Evolutionary conservation across 2,329 filamentous ascomycete genomes (phyloP), one percentile per base, ranked within the genome.

Genomic region (Lasiodiplodia sp.): DNA sequence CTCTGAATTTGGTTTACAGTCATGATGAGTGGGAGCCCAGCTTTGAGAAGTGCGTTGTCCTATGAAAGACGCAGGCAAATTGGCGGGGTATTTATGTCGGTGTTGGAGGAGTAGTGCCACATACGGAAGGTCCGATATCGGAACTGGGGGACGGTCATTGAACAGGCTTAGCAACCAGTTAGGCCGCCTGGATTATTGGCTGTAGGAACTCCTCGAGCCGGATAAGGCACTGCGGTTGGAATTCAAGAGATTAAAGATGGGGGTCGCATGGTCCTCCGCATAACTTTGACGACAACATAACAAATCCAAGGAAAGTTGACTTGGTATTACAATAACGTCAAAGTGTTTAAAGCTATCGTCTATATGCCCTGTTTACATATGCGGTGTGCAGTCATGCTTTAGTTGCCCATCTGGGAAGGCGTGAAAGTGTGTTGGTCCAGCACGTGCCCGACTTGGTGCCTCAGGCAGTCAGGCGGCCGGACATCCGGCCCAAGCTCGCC

Each of bases 101-200:
- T 47, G 51, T n/a, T 51, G 40, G 40, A 63, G 40, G 18, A 51
- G 18, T 18, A n/a, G 38, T 57, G 64, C 64, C 37, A 11, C 10
- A 57, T 21, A 16, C 1, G 64, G 52, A 44, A 56, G 34, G 31
- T 53, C 64, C 64, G 64, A 67, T 67, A 58, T 67, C 64, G 64
- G 64, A 63, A 34, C 25, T 10, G 3, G 11, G 14, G 16, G 4
- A 18, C 12, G 6, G 18, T 16, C 58, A 28, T 25, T 11, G 40
- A 34, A 25, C 40, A 34, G 1, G 10, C 25, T 16, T 21, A 28
- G 21, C 18, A 49, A 18, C 28, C 44, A 51, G 40, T 63, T n/a
- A 47, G 37, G 21, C 28, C 25, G 38, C 16, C 23, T 31, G 40
- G 8, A 62, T 62, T 34, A 34, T 23, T 28, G 21, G 21, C 28